Base-by-base conservation (phyloP, 495 filamentous ascomycete species). In the Acidomyces sp. region DNA sequence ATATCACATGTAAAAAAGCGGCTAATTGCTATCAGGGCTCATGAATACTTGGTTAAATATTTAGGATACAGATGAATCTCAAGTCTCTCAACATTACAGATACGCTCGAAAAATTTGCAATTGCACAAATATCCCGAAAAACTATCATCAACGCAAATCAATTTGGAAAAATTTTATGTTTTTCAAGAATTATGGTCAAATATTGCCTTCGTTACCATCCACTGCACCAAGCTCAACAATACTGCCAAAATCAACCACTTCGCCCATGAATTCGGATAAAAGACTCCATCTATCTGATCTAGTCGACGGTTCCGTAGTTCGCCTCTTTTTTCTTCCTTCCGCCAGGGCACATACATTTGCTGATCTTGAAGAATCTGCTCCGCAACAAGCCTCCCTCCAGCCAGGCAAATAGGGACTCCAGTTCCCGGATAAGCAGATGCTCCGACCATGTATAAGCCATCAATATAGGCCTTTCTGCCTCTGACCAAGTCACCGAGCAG, bases 341-440 rank as follows among this genome's bases (percentile, higher is more conserved):
- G 32, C 67, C 69, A 72, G 16, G 68, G 69, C 10, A 62, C 53
- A 6, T 13, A n/a, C 48, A 63, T 42, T 6, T 53, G 42, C 6
- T 46, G 25, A 46, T 68, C 66, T 24, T 55, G 56, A 4, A 74
- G 48, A 1, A 81, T 63, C 58, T 78, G 64, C 55, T 72, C 68
- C 28, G 60, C 59, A 0, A 74, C 74, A 41, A 83, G 63, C 57
- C 70, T 75, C 1, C 68, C 66, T 3, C 78, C 77, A 0, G 75
- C 75, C 10, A 83, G 58, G 31, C 71, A 69, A 41, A 82, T 77
- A 19, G 78, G 78, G 34, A 83, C 78, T 0, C 78, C 78, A 0
- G 78, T 80, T 1, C 78, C 78, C 0, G 78, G 78, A 65, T 83
- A 77, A 33, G 77, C 79, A 46, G 66, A 73, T 1, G 77, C 77